Evolutionary conservation across 163 green algal species (phyloP).

Genomic region (Chloromonas sp.): DNA sequence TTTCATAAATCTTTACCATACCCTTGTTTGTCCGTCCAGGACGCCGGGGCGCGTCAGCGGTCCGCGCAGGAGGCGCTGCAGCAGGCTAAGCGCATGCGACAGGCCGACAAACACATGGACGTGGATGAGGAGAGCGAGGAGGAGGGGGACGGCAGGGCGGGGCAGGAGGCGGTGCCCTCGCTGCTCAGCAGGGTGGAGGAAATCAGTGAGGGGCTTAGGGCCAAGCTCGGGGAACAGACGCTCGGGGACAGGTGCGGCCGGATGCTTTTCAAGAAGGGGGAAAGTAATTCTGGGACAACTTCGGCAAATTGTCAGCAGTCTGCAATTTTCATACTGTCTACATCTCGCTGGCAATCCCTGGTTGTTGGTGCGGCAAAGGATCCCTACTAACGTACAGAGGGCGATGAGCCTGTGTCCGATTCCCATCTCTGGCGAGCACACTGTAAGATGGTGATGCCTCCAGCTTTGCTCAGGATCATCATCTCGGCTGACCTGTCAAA

Average conservation of each 20-base stretch:
- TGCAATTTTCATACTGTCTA: no score
- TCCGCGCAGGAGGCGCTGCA: neutral
- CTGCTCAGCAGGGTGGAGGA: constrained; percentile 48
- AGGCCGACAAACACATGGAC: neutral
- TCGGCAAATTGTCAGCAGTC: no score
- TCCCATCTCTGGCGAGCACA: no score
- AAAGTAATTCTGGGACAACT: no score
- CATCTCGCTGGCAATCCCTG: no score
- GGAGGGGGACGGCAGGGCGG: constrained; percentile 15
- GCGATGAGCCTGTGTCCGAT: no score
- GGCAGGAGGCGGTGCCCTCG: constrained; percentile 19
- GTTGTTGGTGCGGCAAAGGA: no score
- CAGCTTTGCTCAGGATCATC: no score
- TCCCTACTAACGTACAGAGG: no score
- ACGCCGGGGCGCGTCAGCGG: neutral
- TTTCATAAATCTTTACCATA: neutral
- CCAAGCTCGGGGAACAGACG: constrained; percentile 29
- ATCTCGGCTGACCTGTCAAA: no score
- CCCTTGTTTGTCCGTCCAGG: neutral
- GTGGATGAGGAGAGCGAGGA: constrained; percentile 18
- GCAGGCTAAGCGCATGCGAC: neutral
- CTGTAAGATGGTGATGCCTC: no score
- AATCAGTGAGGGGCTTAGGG: constrained; percentile 38
- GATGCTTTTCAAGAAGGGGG: neutral
- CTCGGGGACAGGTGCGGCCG: constrained; percentile 6